Conservation (phyloP, 805 yeast genomes). For the Metschnikowia peoriensis region DNA sequence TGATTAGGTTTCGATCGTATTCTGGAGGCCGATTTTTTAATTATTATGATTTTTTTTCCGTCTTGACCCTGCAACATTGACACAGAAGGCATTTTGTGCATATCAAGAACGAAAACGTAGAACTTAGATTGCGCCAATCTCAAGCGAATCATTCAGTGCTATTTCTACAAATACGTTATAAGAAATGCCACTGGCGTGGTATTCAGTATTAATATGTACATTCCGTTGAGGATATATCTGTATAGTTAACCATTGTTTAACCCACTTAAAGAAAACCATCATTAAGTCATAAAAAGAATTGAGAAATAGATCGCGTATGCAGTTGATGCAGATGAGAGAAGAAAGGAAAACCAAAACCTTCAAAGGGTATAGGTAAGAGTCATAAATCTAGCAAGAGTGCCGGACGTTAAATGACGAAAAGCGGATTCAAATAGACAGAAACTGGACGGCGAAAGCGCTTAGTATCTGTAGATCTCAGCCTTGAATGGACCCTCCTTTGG, state of each 20-base stretch:
- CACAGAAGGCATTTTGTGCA: background rate
- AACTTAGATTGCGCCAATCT: no score
- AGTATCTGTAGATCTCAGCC: conserved; percentile 97
- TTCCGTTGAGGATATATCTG: conserved; percentile 43
- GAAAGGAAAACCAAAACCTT: conserved; percentile 19
- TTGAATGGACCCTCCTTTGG: conserved; percentile 95
- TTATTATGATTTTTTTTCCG: no score
- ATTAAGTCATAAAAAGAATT: conserved; percentile 17
- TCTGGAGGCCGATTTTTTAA: no score
- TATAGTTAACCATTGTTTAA: conserved; percentile 25
- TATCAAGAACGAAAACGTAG: no score
- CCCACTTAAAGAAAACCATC: conserved; percentile 23
- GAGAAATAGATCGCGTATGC: conserved; percentile 35
- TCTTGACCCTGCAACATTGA: background rate
- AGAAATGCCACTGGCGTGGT: conserved; percentile 3
- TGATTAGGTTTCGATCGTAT: no score
- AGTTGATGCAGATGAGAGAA: conserved; percentile 43
- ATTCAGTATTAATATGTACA: conserved; percentile 15
- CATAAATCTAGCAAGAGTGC: background rate
- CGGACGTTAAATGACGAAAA: conserved; percentile 1
- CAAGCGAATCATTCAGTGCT: no score
- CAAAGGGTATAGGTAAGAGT: background rate
- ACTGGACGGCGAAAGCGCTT: conserved; percentile 25
- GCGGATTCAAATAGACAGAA: conserved; percentile 13
- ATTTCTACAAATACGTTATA: no score